Percentiles rank a stretch among this genome's conserved stretches.
Evolutionary conservation across 1,284 basidiomycete species (phyloP).

Genomic region (Cutaneotrichosporon sp.): DNA sequence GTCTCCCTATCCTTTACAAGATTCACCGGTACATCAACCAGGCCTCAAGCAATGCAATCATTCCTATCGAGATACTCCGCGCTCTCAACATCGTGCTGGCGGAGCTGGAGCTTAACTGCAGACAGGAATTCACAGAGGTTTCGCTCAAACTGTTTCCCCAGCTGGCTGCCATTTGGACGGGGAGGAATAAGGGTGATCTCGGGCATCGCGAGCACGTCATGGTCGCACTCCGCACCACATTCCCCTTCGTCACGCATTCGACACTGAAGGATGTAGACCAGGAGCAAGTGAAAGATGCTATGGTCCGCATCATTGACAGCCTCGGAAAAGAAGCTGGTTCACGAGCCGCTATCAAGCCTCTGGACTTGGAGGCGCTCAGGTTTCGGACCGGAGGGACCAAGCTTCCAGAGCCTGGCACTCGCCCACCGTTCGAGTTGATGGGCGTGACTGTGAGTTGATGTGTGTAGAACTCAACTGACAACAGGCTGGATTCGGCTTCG

Average conservation of each 20-base stretch:
- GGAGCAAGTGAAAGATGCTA: slow-evolving; percentile 48
- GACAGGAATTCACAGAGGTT: slow-evolving; percentile 57
- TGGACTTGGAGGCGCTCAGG: slow-evolving; percentile 57
- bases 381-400: slow-evolving; percentile 5
- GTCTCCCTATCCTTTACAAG: slow-evolving; percentile 59
- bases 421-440: slow-evolving; percentile 23
- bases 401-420: background rate
- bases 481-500: slow-evolving; percentile 64
- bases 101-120: slow-evolving; percentile 67
- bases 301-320: slow-evolving; percentile 53
- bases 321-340: slow-evolving; percentile 61
- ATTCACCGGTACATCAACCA: slow-evolving; percentile 62
- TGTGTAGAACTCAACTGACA: slow-evolving; percentile 4
- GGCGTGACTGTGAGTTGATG: slow-evolving; percentile 20
- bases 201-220: slow-evolving; percentile 56
- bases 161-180: slow-evolving; percentile 67
- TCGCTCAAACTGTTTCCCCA: slow-evolving; percentile 60
- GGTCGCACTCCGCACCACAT: slow-evolving; percentile 61
- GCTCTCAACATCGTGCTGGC: slow-evolving; percentile 65
- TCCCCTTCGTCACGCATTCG: slow-evolving; percentile 61
- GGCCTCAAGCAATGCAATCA: slow-evolving; percentile 61
- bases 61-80: slow-evolving; percentile 66
- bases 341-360: slow-evolving; percentile 55
- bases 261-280: slow-evolving; percentile 18
- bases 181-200: slow-evolving; percentile 62